Percentiles rank a stretch among this genome's conserved stretches.
Conservation (phyloP, 2,329 filamentous ascomycete genomes). For the Aspergillus novoparasiticus region DNA sequence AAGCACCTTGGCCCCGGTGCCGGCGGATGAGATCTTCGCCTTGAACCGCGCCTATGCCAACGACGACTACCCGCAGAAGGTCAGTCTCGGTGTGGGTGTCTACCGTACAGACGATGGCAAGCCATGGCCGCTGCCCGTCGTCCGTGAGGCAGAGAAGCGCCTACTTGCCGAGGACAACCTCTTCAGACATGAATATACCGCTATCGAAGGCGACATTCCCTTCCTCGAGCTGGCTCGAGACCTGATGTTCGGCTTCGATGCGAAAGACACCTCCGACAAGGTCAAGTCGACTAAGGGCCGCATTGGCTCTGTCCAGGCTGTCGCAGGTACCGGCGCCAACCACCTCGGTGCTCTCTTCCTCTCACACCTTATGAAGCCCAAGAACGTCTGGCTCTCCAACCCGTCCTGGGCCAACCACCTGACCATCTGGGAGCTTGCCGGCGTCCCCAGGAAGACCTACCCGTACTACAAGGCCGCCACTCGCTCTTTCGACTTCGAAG, state of each 20-base stretch:
- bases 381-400: slow-evolving; percentile 83
- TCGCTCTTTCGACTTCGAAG: slow-evolving; percentile 47
- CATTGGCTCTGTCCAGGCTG: slow-evolving; percentile 79
- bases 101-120: slow-evolving; percentile 92
- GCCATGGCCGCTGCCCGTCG: slow-evolving; percentile 92
- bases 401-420: slow-evolving; percentile 98
- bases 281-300: slow-evolving; percentile 42
- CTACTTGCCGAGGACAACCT: slow-evolving; percentile 81
- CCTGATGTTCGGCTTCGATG: slow-evolving; percentile 68
- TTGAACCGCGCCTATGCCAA: slow-evolving; percentile 81
- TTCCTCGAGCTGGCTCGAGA: slow-evolving; percentile 88
- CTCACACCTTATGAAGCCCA: slow-evolving; percentile 74
- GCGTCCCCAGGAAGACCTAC: slow-evolving; percentile 79
- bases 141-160: slow-evolving; percentile 76
- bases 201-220: slow-evolving; percentile 80
- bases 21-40: slow-evolving; percentile 89
- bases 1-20: slow-evolving; percentile 72
- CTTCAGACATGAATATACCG: slow-evolving; percentile 95
- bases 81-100: slow-evolving; percentile 87
- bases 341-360: slow-evolving; percentile 92
- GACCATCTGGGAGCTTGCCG: slow-evolving; percentile 79
- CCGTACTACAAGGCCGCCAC: slow-evolving; percentile 80
- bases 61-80: slow-evolving; percentile 72
- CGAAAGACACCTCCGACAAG: slow-evolving; percentile 52
- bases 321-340: slow-evolving; percentile 93